Conservation (phyloP, 257 asterid species). For the Nicotiana knightiana region DNA sequence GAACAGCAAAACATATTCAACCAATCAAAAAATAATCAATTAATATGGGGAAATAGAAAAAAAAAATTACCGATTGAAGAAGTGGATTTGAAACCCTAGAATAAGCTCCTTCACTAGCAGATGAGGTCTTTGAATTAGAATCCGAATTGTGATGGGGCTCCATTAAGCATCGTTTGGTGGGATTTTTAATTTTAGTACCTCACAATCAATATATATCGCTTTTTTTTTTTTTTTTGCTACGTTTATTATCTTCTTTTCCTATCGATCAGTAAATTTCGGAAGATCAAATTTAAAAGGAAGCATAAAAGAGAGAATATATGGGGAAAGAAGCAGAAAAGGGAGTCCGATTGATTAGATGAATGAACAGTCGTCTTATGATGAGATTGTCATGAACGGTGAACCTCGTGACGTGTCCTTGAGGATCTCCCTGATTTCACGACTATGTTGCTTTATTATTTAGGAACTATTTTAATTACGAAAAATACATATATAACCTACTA, state of each 20-base stretch:
- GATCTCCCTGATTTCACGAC: not conserved
- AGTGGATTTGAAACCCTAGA: slow-evolving; percentile 9
- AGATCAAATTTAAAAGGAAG: not conserved
- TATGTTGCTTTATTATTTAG: not conserved
- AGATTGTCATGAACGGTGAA: too few relatives aligned
- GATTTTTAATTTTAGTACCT: not conserved
- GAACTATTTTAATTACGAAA: too few relatives aligned
- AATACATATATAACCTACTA: too few relatives aligned
- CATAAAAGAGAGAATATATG: not conserved
- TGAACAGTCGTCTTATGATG: not conserved
- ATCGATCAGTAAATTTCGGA: not conserved
- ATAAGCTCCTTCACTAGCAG: not conserved
- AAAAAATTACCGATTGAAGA: slow-evolving; percentile 7
- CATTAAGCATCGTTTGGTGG: not conserved
- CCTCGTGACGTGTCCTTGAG: not conserved
- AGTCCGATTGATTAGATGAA: not conserved
- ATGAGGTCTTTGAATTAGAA: not conserved
- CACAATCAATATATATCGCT: not conserved
- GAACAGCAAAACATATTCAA: not conserved
- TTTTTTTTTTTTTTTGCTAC: not conserved
- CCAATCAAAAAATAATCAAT: not conserved
- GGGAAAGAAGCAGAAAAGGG: not conserved
- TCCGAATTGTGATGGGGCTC: not conserved
- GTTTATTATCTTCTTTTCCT: not conserved
- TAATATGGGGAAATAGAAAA: not conserved